Evolutionary conservation across 371 early-diverging fungal species (phyloP), one percentile per base, ranked within the genome.

Genomic region (Mycotypha africana): DNA sequence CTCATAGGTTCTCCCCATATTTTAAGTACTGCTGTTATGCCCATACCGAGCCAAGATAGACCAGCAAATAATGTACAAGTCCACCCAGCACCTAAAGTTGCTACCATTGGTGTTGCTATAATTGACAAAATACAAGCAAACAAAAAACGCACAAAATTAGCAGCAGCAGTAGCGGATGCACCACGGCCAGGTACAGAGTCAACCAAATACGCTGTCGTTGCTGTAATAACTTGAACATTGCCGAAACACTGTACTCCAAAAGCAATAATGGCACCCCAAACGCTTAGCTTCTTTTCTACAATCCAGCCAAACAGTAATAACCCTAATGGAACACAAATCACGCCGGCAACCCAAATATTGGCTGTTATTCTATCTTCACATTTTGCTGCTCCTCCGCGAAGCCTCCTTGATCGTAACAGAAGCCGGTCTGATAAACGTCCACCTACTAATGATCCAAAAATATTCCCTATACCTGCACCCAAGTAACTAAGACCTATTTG

Each of bases 181-280:
- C 70, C 74, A 10, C 60, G 53, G 2, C 70, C 70, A 2, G 67
- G 65, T 5, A 73, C 51, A 4, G 60, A 36, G 31, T 69, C 67
- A 9, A 73, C 70, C 2, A 67, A 31, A 20, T 73, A 69, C 2
- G 70, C 65, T 0, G 70, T 42, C 14, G 56, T 50, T 2, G 63
- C 51, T 3, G 70, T 42, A 3, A 69, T 28, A 7, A 65, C 53
- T 21, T 70, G 74, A 11, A 55, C 47, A 54, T 65, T 69, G 6
- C 65, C 74, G 55, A 73, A 69, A 42, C 65, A 64, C 35, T 65
- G 65, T 31, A 73, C 59, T n/a, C 60, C 64, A 43, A 67, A 68
- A 1, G 59, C 68, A 2, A 61, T 39, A 28, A 74, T 65, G 5
- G 65, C 61, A 0, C 45, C 56, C 24, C 65, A 67, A 11, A 65